Conservation (phyloP, 805 yeast genomes). For the Pichia rugopelliculosa region DNA sequence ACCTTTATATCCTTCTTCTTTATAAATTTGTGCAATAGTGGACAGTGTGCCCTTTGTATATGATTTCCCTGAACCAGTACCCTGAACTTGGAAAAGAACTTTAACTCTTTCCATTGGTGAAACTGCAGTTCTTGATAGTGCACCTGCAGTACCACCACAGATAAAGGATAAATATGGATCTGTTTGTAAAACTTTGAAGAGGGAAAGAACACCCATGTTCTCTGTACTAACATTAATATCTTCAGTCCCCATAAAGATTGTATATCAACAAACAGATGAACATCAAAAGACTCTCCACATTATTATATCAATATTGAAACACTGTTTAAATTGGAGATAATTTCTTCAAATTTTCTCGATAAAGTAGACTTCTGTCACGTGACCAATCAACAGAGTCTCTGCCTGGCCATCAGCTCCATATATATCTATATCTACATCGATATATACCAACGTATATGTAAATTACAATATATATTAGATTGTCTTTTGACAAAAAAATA, state of each 20-base stretch:
- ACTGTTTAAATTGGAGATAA: not conserved
- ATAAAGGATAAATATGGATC: constrained; percentile 58
- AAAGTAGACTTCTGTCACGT: too few species aligned
- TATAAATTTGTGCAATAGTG: constrained; percentile 71
- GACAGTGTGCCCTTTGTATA: constrained; percentile 63
- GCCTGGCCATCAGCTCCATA: too few species aligned
- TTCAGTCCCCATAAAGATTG: not conserved
- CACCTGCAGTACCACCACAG: constrained; percentile 76
- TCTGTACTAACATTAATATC: not conserved
- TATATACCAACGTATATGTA: too few species aligned
- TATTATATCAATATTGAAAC: not conserved
- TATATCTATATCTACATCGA: too few species aligned
- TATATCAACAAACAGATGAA: too few species aligned
- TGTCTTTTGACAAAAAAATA: too few species aligned
- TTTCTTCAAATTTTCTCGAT: too few species aligned
- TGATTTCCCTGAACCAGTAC: constrained; percentile 23
- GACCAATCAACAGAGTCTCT: too few species aligned
- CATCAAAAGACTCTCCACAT: too few species aligned
- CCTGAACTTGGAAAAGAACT: constrained; percentile 85
- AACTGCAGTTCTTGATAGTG: constrained; percentile 80
- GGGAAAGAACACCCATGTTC: not conserved
- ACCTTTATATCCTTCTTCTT: constrained; percentile 89
- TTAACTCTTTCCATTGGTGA: constrained; percentile 95
- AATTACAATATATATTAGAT: too few species aligned
- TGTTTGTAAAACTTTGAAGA: not conserved